Base-by-base conservation (phyloP, 176 grass and related monocot genomes). In the Chrysopogon serrulatus region DNA sequence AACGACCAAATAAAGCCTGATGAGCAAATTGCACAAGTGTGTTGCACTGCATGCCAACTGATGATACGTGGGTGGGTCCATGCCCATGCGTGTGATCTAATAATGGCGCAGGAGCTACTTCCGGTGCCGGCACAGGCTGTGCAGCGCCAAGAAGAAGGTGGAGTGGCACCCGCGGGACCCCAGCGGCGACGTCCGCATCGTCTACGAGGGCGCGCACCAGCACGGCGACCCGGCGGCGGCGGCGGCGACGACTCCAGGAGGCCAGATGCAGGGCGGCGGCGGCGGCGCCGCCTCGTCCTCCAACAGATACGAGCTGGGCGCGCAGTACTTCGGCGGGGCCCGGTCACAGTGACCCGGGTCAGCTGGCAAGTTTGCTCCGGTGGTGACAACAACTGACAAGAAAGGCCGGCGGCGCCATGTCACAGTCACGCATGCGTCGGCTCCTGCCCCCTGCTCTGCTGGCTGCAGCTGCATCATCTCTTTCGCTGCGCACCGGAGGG, bases 141-240 rank as follows among this genome's bases (percentile, higher is more conserved):
- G 94, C 87, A 82, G 54, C 48, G 94, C 80, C 12, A 94, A 88
- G 85, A 97, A 97, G 82, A 86, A 76, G 85, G 92, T 92, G 60
- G 94, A 97, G 82, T 97, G 94, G 94, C 82, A 48, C 75, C 87
- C 89, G 26, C 4, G 23, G 40, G 66, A 82, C 68, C 82, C 89
- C 9, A 67, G 27, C 48, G 26, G 34, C 41, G 32, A 53, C 34
- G 27, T 90, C 64, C 88, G 87, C 71, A 19, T 94, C 33, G 81
- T 84, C 74, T 97, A 97, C 76, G 71, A 90, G 0, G 92, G 92
- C 49, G 11, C 41, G 3, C 89, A 92, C 48, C 64, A 85, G 56
- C 94, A 97, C 78, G 82, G 56, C 18, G 24, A 85, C 14, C 84
- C 59, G 16, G 44, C 57, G 36, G 7, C 79, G 37, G 44, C 23